Base-by-base conservation (phyloP, 345 rosid species). In the Hibiscus tridactylites region DNA sequence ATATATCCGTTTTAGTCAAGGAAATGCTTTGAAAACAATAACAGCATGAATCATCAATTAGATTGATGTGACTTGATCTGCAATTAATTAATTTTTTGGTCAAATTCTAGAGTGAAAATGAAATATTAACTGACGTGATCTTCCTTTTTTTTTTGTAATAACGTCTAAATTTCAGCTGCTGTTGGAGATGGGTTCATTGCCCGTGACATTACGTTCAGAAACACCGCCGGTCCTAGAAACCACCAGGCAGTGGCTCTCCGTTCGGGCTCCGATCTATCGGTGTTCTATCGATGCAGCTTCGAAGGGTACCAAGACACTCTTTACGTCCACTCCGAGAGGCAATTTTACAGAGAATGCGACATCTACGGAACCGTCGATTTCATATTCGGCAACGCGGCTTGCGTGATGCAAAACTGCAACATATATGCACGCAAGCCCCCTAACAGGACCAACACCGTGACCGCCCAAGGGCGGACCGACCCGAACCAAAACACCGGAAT, bases 301-400 rank as follows among this genome's bases (percentile, higher is more conserved):
- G 90, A 85, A 52, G 90, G 88, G 0, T 85, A 80, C 75, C 90
- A 88, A 66, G 90, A 86, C 79, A 88, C 92, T 3, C 81, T 88
- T 16, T 88, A 88, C 57, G 87, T 76, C 64, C 85, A 86, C 70
- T 88, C 90, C 4, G 65, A 83, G 5, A 26, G 87, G 12, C 90
- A 88, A 74, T 86, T 85, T 82, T 88, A 88, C 76, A 71, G 73
- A 56, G 90, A 88, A 49, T 84, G 92, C 56, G 65, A 82, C 81
- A 78, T 88, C 17, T 83, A 86, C 7, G 92, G 90, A 7, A 85
- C 82, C 0, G 86, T 88, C 0, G 92, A 88, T 72, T 86, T 86
- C 78, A 88, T 88, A 21, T 88, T 88, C 7, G 88, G 90, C 1
- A 86, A 88, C 9, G 84, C 90, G 0, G 88, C 87, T 0, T 84